Evolutionary conservation across 1,139 yeast species (phyloP).

Genomic region (Lodderomyces parapsilosis): DNA sequence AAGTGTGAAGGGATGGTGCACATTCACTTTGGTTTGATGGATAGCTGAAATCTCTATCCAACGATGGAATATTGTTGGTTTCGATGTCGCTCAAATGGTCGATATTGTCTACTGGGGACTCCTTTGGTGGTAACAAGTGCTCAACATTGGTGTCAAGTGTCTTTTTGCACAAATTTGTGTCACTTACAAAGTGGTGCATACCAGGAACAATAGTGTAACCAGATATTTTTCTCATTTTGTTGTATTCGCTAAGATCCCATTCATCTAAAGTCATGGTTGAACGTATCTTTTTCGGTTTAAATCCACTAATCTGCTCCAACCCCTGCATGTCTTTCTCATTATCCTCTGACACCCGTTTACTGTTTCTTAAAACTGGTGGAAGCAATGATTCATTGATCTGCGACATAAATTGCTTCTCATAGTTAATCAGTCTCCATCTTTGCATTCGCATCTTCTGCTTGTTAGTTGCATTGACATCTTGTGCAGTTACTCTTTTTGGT

Average conservation of each 20-base stretch:
- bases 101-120: constrained; percentile 22
- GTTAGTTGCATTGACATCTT: background rate
- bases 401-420: constrained; percentile 31
- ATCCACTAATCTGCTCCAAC: constrained; percentile 32
- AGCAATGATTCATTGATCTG: constrained; percentile 32
- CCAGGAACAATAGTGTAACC: constrained; percentile 15
- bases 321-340: constrained; percentile 14
- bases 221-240: constrained; percentile 7
- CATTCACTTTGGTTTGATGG: constrained; percentile 1
- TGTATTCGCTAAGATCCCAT: constrained; percentile 8
- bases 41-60: constrained; percentile 26
- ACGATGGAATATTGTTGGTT: constrained; percentile 14
- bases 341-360: constrained; percentile 2
- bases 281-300: constrained; percentile 18
- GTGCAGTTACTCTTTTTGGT: background rate
- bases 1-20: constrained; percentile 10
- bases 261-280: constrained; percentile 1
- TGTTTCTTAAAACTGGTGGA: constrained; percentile 34
- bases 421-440: constrained; percentile 30
- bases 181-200: constrained; percentile 15
- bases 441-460: constrained; percentile 18
- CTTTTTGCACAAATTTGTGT: constrained; percentile 4
- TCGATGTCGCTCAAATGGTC: constrained; percentile 29
- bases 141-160: background rate
- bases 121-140: constrained; percentile 6